Percentiles rank a stretch among this genome's conserved stretches.
These are phyloP conservation scores for Polyporus tsugae DNA, from an alignment of 1,284 basidiomycete genomes.

Conservation along the genomic window DNA sequence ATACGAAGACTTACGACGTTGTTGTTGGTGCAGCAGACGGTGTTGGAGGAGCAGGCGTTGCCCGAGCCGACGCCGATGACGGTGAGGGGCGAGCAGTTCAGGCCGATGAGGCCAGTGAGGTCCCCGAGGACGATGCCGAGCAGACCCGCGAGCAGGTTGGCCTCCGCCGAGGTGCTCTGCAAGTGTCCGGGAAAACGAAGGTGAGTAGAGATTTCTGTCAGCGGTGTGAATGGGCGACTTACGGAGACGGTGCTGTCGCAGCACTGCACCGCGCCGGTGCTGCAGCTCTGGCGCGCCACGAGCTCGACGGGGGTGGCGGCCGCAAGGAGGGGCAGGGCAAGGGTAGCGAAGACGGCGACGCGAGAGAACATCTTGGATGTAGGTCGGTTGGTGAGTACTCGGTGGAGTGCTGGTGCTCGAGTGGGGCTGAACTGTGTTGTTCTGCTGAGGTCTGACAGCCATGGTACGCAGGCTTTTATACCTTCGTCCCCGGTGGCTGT, in stretches of 20 bases:
- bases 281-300: conserved; percentile 29
- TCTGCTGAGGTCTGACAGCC: conserved; percentile 23
- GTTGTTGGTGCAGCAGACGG: conserved; percentile 30
- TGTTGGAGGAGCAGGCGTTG: conserved; percentile 20
- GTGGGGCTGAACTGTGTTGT: conserved; percentile 27
- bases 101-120: conserved; percentile 19
- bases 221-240: background rate
- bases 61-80: conserved; percentile 27
- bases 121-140: conserved; percentile 26
- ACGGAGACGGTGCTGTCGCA: conserved; percentile 26
- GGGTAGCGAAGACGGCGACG: conserved; percentile 23
- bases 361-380: conserved; percentile 27
- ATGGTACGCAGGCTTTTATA: conserved; percentile 22
- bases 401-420: conserved; percentile 17
- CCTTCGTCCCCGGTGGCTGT: background rate
- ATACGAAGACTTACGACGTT: conserved; percentile 21
- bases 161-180: conserved; percentile 24
- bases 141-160: conserved; percentile 21
- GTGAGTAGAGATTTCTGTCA: background rate
- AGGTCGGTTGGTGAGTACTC: conserved; percentile 12
- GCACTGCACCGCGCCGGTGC: conserved; percentile 30
- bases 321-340: conserved; percentile 40
- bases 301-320: conserved; percentile 38
- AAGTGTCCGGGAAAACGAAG: background rate
- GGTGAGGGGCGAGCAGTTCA: conserved; percentile 26